Conservation (phyloP, 148 eudicot genomes). For the Selenicereus undatus region DNA sequence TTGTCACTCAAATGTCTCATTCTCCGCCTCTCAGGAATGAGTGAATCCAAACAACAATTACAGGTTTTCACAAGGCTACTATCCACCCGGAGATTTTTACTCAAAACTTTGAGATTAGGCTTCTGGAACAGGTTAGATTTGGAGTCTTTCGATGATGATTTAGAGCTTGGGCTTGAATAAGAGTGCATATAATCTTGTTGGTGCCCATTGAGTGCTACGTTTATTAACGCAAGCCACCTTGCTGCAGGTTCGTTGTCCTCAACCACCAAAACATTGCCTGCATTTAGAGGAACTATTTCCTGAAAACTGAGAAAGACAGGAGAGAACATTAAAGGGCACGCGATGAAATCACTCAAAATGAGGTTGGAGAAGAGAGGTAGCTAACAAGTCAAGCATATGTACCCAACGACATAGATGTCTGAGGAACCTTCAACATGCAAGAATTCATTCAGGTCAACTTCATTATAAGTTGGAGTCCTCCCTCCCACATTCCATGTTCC, state of each 20-base stretch:
- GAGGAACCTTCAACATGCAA: slow-evolving; percentile 69
- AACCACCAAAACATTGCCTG: slow-evolving; percentile 70
- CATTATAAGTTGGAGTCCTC: slow-evolving; percentile 48
- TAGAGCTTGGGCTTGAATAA: slow-evolving; percentile 36
- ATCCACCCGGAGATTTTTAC: slow-evolving; percentile 50
- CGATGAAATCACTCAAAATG: neutral
- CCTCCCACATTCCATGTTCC: slow-evolving; percentile 98
- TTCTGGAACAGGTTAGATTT: slow-evolving; percentile 51
- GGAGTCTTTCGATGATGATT: slow-evolving; percentile 40
- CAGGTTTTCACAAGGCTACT: slow-evolving; percentile 60
- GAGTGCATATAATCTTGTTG: slow-evolving; percentile 29
- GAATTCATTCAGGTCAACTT: slow-evolving; percentile 66
- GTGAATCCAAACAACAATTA: slow-evolving; percentile 55
- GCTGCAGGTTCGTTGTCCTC: slow-evolving; percentile 94
- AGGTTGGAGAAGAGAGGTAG: neutral
- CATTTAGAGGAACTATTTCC: slow-evolving; percentile 87
- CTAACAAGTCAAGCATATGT: slow-evolving; percentile 7
- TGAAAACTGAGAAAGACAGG: slow-evolving; percentile 56
- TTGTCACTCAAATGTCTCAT: slow-evolving; percentile 41
- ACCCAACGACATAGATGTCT: slow-evolving; percentile 87
- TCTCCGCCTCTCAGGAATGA: slow-evolving; percentile 32
- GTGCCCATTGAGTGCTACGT: slow-evolving; percentile 63
- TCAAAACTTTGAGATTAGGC: slow-evolving; percentile 56
- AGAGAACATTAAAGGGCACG: neutral
- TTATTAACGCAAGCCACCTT: slow-evolving; percentile 80